Conservation (phyloP, 139 green algal species). For the Astrephomene gubernaculifera region DNA sequence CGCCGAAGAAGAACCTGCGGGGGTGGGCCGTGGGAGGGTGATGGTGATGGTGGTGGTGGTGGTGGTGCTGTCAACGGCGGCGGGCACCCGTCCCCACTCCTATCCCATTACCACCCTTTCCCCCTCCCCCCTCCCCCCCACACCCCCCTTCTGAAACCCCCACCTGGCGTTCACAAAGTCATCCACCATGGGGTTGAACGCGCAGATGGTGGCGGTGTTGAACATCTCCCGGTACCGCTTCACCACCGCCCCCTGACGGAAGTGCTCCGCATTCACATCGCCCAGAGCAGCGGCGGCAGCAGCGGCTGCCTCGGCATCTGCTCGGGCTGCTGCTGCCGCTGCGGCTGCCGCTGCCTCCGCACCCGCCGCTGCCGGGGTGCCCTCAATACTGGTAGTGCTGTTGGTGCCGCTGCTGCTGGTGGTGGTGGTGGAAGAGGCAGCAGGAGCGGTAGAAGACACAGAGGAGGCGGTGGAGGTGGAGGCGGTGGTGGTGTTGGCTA, state of each 20-base stretch:
- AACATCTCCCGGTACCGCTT: slow-evolving; percentile 60
- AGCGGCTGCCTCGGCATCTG: not conserved
- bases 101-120: not conserved
- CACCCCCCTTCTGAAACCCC: not conserved
- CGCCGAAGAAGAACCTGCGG: slow-evolving; percentile 39
- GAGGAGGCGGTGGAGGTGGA: too few species aligned
- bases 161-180: slow-evolving; percentile 88
- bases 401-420: too few species aligned
- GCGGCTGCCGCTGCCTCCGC: not conserved
- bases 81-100: not conserved
- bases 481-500: not conserved
- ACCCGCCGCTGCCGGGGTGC: not conserved
- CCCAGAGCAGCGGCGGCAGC: not conserved
- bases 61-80: not conserved
- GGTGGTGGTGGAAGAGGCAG: too few species aligned
- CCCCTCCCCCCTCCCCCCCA: not conserved
- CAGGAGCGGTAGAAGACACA: too few species aligned
- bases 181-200: slow-evolving; percentile 90
- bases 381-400: too few species aligned
- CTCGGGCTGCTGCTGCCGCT: too few species aligned
- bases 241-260: slow-evolving; percentile 68
- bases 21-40: not conserved
- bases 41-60: not conserved
- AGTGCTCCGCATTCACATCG: slow-evolving; percentile 40
- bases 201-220: slow-evolving; percentile 59